phyloP scores from a whole-genome alignment of 1,284 basidiomycete species.

The Tilletia setariae region DNA sequence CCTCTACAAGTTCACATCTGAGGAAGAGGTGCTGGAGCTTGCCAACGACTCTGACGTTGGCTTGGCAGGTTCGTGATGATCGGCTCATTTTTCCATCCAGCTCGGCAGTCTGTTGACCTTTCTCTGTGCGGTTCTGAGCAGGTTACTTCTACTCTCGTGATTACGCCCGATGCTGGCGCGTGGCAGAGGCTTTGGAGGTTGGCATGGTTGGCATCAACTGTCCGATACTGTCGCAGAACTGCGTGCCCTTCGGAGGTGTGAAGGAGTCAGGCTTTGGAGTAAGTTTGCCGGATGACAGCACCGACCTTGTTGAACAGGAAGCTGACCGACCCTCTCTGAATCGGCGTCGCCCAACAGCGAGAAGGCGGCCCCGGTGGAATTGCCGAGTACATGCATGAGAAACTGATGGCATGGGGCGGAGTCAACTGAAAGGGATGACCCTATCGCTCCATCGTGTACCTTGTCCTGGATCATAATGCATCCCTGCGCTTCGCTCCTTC shows the following conservation, averaged over 20 bases:
- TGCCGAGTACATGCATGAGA: constrained; percentile 63
- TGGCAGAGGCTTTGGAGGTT: constrained; percentile 93
- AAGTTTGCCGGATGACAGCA: background rate
- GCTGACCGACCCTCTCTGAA: constrained; percentile 18
- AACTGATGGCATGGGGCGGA: constrained; percentile 47
- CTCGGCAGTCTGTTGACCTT: too few species aligned
- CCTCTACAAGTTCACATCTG: constrained; percentile 75
- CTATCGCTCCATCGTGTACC: too few species aligned
- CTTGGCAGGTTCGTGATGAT: constrained; percentile 63
- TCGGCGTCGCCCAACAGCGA: background rate
- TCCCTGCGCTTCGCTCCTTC: too few species aligned
- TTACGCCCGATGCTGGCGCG: constrained; percentile 84
- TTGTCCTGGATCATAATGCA: too few species aligned
- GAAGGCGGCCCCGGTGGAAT: constrained; percentile 70
- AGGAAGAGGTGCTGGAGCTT: constrained; percentile 81
- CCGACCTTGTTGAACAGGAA: constrained; percentile 3
- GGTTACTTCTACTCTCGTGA: constrained; percentile 62
- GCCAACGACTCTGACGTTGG: constrained; percentile 84
- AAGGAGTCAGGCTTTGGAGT: constrained; percentile 69
- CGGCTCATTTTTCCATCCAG: too few species aligned
- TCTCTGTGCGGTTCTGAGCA: too few species aligned
- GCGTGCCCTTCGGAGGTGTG: constrained; percentile 76
- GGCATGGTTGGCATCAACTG: constrained; percentile 80
- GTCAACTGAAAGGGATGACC: constrained; percentile 7
- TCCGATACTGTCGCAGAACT: constrained; percentile 44